Evolutionary conservation across 2,329 filamentous ascomycete species (phyloP).

Genomic region (Cladosporium sp.): DNA sequence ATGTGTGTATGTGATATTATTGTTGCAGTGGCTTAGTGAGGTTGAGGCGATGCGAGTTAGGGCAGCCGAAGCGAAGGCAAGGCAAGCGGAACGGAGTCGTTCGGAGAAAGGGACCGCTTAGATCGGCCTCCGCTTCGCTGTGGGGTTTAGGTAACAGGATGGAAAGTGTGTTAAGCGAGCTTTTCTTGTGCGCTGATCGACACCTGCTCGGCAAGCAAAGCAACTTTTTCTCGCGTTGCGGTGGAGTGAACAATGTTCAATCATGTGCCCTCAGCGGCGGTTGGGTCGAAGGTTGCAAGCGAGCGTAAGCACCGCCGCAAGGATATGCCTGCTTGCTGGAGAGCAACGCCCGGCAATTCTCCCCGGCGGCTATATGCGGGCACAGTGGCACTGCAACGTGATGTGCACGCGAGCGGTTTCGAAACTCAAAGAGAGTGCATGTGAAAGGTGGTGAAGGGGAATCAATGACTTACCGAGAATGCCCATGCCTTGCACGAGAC

Average conservation of each 20-base stretch:
- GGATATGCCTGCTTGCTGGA: constrained; percentile 3
- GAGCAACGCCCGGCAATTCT: background rate
- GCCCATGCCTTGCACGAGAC: constrained; percentile 89
- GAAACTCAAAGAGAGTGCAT: background rate
- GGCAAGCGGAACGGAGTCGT: background rate
- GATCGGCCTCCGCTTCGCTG: background rate
- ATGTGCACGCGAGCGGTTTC: background rate
- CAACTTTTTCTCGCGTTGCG: background rate
- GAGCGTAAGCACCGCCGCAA: constrained; percentile 7
- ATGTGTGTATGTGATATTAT: no score
- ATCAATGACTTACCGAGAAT: constrained; percentile 66
- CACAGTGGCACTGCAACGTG: background rate
- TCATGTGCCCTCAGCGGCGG: background rate
- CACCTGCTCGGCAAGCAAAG: background rate
- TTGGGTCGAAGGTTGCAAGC: background rate
- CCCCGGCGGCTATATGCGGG: background rate
- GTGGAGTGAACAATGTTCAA: background rate
- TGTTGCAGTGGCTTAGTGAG: background rate
- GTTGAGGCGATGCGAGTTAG: background rate
- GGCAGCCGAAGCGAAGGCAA: background rate
- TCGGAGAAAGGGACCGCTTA: background rate
- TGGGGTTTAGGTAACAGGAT: background rate
- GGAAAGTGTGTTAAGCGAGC: constrained; percentile 5
- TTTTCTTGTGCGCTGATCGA: background rate
- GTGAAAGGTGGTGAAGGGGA: background rate